Conservation (phyloP, 2,329 filamentous ascomycete genomes). For the Dactylellina sp. region DNA sequence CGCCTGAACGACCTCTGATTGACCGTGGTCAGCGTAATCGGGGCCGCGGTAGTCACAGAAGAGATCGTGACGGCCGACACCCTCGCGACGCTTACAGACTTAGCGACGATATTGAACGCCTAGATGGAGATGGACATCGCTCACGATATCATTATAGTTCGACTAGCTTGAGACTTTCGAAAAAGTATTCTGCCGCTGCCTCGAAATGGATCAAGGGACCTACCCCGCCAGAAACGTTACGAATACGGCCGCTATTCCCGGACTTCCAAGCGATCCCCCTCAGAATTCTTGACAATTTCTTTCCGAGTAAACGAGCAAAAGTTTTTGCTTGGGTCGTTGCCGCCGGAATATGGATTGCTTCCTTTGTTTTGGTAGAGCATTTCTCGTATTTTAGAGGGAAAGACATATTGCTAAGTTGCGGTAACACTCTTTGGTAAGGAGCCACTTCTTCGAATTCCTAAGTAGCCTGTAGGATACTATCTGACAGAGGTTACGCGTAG, state of each 20-base stretch:
- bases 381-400: constrained; percentile 71
- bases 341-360: constrained; percentile 75
- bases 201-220: constrained; percentile 66
- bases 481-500: constrained; percentile 45
- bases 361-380: constrained; percentile 76
- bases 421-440: constrained; percentile 75
- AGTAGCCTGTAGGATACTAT: constrained; percentile 2
- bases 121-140: constrained; percentile 44
- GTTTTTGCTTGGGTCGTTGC: constrained; percentile 71
- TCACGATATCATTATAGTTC: constrained; percentile 52
- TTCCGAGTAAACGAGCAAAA: constrained; percentile 47
- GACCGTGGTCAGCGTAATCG: constrained; percentile 15
- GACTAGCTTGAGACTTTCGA: constrained; percentile 37
- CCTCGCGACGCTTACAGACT: constrained; percentile 20
- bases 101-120: constrained; percentile 54
- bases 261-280: constrained; percentile 75
- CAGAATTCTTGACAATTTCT: constrained; percentile 71
- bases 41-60: constrained; percentile 22
- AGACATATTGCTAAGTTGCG: constrained; percentile 73
- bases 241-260: constrained; percentile 74
- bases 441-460: constrained; percentile 54
- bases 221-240: constrained; percentile 67
- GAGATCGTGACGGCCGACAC: constrained; percentile 27
- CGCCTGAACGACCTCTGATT: constrained; percentile 54
- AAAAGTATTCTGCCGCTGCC: constrained; percentile 36